These are phyloP conservation scores for Smallanthus sonchifolius DNA, from an alignment of 129 eudicot genomes.

Conservation along the genomic window DNA sequence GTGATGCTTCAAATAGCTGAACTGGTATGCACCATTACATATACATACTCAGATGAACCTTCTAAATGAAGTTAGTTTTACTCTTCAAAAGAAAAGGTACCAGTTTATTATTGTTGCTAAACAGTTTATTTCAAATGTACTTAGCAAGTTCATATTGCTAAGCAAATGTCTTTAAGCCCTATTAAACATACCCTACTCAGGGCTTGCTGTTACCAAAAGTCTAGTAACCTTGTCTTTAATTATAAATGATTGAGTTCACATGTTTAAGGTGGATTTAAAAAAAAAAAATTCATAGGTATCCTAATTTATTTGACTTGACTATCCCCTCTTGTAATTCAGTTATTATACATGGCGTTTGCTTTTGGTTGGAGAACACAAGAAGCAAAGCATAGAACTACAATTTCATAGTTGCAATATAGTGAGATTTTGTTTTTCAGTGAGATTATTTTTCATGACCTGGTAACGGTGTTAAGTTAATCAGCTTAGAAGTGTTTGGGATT, in stretches of 20 bases:
- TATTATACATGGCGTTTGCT: not conserved
- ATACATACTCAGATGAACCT: no score
- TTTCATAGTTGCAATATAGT: no score
- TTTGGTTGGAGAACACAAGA: not conserved
- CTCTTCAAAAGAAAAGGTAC: slow-evolving; percentile 74
- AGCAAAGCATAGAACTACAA: not conserved
- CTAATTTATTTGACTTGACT: no score
- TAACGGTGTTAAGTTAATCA: not conserved
- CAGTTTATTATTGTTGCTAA: not conserved
- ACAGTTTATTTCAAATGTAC: not conserved
- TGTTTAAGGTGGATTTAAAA: no score
- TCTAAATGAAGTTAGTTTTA: no score
- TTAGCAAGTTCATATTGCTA: not conserved
- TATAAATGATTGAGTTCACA: not conserved
- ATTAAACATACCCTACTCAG: no score
- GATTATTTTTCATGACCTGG: not conserved
- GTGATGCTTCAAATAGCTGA: no score
- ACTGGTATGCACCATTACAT: no score
- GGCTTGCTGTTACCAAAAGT: no score
- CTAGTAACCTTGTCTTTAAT: not conserved
- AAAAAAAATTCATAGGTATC: no score
- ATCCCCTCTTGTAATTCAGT: no score
- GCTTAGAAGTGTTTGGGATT: not conserved
- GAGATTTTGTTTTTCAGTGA: no score
- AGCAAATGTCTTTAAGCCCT: not conserved